Conservation (phyloP, 148 eudicot genomes). For the Pharnaceum exiguum region DNA sequence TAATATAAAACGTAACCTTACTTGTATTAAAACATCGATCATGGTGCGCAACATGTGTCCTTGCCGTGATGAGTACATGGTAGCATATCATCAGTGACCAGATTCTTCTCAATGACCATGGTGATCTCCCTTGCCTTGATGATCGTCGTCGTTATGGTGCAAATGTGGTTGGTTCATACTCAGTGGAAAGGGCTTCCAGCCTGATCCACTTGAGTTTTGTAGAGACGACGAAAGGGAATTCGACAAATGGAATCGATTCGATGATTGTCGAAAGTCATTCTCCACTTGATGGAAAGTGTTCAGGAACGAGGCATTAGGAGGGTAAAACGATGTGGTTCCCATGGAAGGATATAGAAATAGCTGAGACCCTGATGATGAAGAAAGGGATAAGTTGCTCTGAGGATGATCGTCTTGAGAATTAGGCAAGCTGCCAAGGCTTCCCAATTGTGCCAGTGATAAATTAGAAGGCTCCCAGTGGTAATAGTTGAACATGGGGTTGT, state of each 20-base stretch:
- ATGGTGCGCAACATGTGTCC: too few species aligned
- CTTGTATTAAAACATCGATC: constrained; percentile 16
- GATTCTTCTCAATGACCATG: constrained; percentile 6
- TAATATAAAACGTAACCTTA: constrained; percentile 21
- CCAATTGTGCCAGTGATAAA: constrained; percentile 52
- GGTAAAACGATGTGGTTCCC: constrained; percentile 24
- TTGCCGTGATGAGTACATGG: too few species aligned
- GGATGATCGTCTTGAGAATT: constrained; percentile 26
- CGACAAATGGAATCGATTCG: constrained; percentile 28
- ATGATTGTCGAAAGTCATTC: constrained; percentile 32
- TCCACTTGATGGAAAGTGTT: constrained; percentile 16
- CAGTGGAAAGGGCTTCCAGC: constrained; percentile 23
- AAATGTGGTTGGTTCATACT: constrained; percentile 23
- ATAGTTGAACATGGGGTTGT: constrained; percentile 31
- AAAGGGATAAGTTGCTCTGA: constrained; percentile 15
- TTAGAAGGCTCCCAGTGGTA: constrained; percentile 51
- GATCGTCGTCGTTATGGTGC: constrained; percentile 16
- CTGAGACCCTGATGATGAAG: constrained; percentile 30
- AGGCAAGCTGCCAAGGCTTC: constrained; percentile 27
- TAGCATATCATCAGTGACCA: too few species aligned
- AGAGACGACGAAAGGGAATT: constrained; percentile 17
- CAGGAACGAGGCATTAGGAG: constrained; percentile 16
- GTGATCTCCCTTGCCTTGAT: constrained; percentile 8
- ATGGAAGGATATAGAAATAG: constrained; percentile 33
- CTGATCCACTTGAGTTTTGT: constrained; percentile 27